Evolutionary conservation across 2,329 filamentous ascomycete species (phyloP).

Genomic region (Monosporascus sp.): DNA sequence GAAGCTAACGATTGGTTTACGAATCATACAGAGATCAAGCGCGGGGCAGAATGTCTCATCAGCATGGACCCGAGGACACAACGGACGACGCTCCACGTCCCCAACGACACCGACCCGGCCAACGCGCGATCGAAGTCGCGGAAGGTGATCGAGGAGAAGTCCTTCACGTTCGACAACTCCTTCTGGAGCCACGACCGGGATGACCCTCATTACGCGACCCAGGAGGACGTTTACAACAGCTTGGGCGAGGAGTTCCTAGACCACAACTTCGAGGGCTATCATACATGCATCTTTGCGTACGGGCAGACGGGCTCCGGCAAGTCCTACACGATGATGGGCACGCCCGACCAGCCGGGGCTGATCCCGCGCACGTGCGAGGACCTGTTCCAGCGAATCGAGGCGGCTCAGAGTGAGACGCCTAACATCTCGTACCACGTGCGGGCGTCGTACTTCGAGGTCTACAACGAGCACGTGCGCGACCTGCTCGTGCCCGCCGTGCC

Average conservation of each 20-base stretch:
- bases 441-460: slow-evolving; percentile 98
- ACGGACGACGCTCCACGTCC: slow-evolving; percentile 73
- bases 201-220: slow-evolving; percentile 82
- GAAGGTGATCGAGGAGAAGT: slow-evolving; percentile 78
- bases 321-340: slow-evolving; percentile 98
- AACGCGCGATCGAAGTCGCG: slow-evolving; percentile 59
- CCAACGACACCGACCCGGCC: slow-evolving; percentile 49
- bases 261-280: slow-evolving; percentile 98
- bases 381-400: slow-evolving; percentile 87
- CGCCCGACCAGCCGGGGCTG: slow-evolving; percentile 75
- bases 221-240: slow-evolving; percentile 90
- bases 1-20: slow-evolving; percentile 5
- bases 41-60: slow-evolving; percentile 78
- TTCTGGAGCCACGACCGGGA: slow-evolving; percentile 88
- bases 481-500: slow-evolving; percentile 69
- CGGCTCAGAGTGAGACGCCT: slow-evolving; percentile 68
- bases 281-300: slow-evolving; percentile 98
- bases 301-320: slow-evolving; percentile 97
- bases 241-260: slow-evolving; percentile 96
- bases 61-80: slow-evolving; percentile 87
- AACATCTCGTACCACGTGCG: slow-evolving; percentile 96
- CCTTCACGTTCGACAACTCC: slow-evolving; percentile 93
- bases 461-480: slow-evolving; percentile 98
- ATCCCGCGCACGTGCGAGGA: slow-evolving; percentile 96
- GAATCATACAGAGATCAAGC: slow-evolving; percentile 63